phyloP scores from a whole-genome alignment of 345 rosid genomes.

The Citropsis articulata region DNA sequence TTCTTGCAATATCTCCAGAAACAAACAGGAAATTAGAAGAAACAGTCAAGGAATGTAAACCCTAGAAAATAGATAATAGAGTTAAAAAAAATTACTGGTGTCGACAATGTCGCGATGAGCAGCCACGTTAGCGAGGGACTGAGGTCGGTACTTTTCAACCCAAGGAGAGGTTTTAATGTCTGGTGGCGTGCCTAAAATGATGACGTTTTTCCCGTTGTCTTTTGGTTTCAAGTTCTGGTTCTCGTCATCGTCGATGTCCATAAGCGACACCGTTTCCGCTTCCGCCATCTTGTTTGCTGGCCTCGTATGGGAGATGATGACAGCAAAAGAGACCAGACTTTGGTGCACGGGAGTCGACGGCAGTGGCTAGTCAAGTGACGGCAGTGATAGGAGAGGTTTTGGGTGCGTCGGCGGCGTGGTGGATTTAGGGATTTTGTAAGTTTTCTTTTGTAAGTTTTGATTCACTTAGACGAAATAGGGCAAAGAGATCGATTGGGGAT shows the following conservation, averaged over 20 bases:
- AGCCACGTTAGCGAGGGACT: slow-evolving; percentile 89
- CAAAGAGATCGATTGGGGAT: too few species aligned
- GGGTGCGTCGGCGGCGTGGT: too few species aligned
- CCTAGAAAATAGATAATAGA: slow-evolving; percentile 9
- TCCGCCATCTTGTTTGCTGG: slow-evolving; percentile 43
- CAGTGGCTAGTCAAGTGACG: too few species aligned
- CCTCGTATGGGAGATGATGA: too few species aligned
- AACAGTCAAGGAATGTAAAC: slow-evolving; percentile 12
- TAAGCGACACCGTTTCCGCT: slow-evolving; percentile 46
- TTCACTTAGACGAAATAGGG: too few species aligned
- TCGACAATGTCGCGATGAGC: too few species aligned
- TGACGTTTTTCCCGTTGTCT: slow-evolving; percentile 52
- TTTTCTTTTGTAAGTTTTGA: too few species aligned
- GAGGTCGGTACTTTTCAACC: slow-evolving; percentile 99
- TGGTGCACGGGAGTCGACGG: too few species aligned
- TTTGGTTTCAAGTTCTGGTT: slow-evolving; percentile 27
- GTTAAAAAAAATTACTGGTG: slow-evolving; percentile 40
- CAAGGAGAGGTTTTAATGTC: slow-evolving; percentile 69
- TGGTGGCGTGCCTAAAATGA: slow-evolving; percentile 32
- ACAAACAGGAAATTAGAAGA: neutral
- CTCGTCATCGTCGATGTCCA: slow-evolving; percentile 74
- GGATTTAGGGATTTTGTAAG: too few species aligned
- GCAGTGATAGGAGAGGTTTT: too few species aligned
- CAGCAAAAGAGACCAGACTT: too few species aligned
- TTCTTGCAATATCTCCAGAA: neutral